Evolutionary conservation across 148 eudicot genomes (phyloP).

Genomic region (Rheum nobile): DNA sequence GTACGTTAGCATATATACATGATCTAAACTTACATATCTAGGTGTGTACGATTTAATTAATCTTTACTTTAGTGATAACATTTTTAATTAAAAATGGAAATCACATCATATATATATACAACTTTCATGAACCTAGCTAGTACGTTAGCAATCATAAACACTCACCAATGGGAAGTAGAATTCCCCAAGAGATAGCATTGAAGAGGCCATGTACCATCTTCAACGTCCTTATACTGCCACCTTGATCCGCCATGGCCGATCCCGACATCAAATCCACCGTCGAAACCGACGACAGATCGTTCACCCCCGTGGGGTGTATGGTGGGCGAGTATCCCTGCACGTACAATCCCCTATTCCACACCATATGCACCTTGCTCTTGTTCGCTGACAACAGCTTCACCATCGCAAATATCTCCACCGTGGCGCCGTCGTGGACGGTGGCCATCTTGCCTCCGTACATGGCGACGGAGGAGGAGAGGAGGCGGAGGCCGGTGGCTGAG

Average conservation of each 20-base stretch:
- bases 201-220: slow-evolving; percentile 59
- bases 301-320: slow-evolving; percentile 65
- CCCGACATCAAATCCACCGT: slow-evolving; percentile 73
- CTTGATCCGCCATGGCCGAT: slow-evolving; percentile 12
- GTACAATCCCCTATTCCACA: slow-evolving; percentile 90
- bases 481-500: slow-evolving; percentile 20
- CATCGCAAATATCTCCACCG: slow-evolving; percentile 59
- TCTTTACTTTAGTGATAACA: too few species aligned
- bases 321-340: slow-evolving; percentile 98
- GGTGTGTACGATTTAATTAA: too few species aligned
- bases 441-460: slow-evolving; percentile 84
- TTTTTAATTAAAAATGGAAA: too few species aligned
- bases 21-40: too few species aligned
- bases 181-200: slow-evolving; percentile 79
- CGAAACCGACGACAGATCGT: slow-evolving; percentile 57
- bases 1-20: too few species aligned
- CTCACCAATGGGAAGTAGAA: slow-evolving; percentile 56
- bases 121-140: too few species aligned
- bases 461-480: slow-evolving; percentile 61
- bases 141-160: too few species aligned
- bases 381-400: slow-evolving; percentile 44
- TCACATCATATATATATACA: too few species aligned
- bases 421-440: slow-evolving; percentile 75
- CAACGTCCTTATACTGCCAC: slow-evolving; percentile 23
- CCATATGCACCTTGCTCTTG: slow-evolving; percentile 55